Evolutionary conservation across 768 basidiomycete genomes (phyloP), one percentile per base, ranked within the genome.

Genomic region (Tulasnella sp.): DNA sequence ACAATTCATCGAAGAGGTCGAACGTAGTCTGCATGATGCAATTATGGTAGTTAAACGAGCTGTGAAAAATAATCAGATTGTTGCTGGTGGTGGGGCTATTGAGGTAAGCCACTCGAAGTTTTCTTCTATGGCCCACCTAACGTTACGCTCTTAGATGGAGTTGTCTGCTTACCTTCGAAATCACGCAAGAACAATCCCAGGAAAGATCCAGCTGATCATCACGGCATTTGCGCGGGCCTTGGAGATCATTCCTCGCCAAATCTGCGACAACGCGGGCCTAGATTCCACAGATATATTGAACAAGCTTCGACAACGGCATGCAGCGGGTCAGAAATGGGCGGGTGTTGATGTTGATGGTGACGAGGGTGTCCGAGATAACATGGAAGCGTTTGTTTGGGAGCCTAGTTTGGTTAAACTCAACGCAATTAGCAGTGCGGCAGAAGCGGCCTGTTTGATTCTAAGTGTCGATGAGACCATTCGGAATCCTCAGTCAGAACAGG

Each of bases 41-140:
- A 89, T 98, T 60, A 98, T 98, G 92, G 92, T 99, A n/a, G 95
- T 99, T 37, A 95, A 95, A 68, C 75, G 95, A 46, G 92, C 95
- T 3, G 81, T 99, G 59, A 83, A 82, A 62, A 98, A 91, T 63
- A 90, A 88, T 35, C 86, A 93, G 48, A 82, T 99, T 45, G 95
- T 99, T 31, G 95, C 95, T 8, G 95, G 95, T 31, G 95, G 95
- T 43, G 95, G 95, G 56, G 95, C 95, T 12, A 83, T 87, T 48
- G 95, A 98, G 78, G 92, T 91, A 62, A 57, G 66, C 59, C 40
- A 16, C 28, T 12, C 37, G 12, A 25, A 13, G 3, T 20, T 34
- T 40, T 28, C 5, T 22, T 52, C 37, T 2, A 25, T 12, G 7
- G 31, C 4, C 53, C 41, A 7, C 25, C 22, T 24, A 54, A 10